A percentile compares a stretch with the other conserved stretches of the same genome.
These are phyloP conservation scores for Aschersonia sp. DNA, from an alignment of 2,329 filamentous ascomycete genomes.

Conservation along the genomic window DNA sequence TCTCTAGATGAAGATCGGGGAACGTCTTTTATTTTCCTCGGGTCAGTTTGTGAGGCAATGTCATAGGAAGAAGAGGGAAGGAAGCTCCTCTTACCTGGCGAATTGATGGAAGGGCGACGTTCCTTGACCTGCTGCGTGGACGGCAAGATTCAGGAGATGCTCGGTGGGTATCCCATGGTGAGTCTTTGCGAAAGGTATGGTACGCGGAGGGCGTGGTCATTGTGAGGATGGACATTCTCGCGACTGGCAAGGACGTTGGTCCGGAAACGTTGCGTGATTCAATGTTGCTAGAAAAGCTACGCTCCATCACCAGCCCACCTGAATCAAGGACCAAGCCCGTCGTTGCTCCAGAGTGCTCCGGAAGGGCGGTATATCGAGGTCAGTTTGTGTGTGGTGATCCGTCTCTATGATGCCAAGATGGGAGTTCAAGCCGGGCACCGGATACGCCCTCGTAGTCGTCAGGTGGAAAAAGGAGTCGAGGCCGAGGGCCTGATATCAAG, in stretches of 20 bases:
- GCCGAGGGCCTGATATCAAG: too few relatives aligned
- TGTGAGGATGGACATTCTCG: slow-evolving; percentile 35
- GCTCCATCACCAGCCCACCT: slow-evolving; percentile 21
- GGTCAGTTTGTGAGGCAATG: not conserved
- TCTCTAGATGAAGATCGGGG: slow-evolving; percentile 26
- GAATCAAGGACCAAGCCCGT: not conserved
- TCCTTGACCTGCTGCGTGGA: slow-evolving; percentile 22
- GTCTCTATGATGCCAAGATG: too few relatives aligned
- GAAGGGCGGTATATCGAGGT: too few relatives aligned
- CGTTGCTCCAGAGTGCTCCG: not conserved
- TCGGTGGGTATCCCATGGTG: slow-evolving; percentile 22
- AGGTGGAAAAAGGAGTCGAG: too few relatives aligned
- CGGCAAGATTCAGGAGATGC: slow-evolving; percentile 17
- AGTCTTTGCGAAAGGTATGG: slow-evolving; percentile 23
- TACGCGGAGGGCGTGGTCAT: slow-evolving; percentile 28
- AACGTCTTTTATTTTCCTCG: slow-evolving; percentile 20
- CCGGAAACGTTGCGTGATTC: slow-evolving; percentile 13
- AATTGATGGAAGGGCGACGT: slow-evolving; percentile 34
- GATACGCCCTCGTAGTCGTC: too few relatives aligned
- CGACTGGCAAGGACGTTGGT: slow-evolving; percentile 9
- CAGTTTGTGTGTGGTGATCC: too few relatives aligned
- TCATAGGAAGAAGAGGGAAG: not conserved
- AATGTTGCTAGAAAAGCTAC: slow-evolving; percentile 19
- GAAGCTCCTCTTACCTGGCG: slow-evolving; percentile 27
- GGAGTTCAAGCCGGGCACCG: too few relatives aligned